A percentile compares a stretch with the other conserved stretches of the same genome.
Conservation (phyloP, 2,329 filamentous ascomycete genomes). For the Ophiostoma populinum region DNA sequence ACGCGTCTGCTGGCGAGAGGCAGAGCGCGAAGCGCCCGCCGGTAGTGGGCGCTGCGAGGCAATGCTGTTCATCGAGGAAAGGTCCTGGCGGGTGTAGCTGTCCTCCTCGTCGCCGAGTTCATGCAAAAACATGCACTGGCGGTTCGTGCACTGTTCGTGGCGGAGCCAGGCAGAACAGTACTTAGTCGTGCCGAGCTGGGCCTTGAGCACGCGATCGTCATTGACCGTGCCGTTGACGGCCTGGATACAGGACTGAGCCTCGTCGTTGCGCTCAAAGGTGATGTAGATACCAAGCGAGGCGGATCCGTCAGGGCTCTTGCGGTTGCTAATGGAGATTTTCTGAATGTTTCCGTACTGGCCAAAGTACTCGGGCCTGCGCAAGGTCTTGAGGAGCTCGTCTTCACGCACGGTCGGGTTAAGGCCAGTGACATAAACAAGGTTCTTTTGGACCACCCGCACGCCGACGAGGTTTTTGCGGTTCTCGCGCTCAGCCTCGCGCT, state of each 20-base stretch:
- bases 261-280: slow-evolving; percentile 85
- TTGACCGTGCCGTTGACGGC: slow-evolving; percentile 89
- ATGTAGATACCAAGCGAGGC: slow-evolving; percentile 94
- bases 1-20: slow-evolving; percentile 33
- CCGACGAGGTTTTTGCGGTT: slow-evolving; percentile 93
- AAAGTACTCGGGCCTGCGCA: slow-evolving; percentile 85
- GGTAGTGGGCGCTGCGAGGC: slow-evolving; percentile 56
- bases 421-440: slow-evolving; percentile 93
- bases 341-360: slow-evolving; percentile 97
- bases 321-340: slow-evolving; percentile 96
- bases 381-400: slow-evolving; percentile 76
- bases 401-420: slow-evolving; percentile 82
- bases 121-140: slow-evolving; percentile 95
- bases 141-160: slow-evolving; percentile 85
- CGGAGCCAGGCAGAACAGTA: slow-evolving; percentile 96
- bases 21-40: slow-evolving; percentile 32
- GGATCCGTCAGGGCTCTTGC: slow-evolving; percentile 59
- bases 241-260: slow-evolving; percentile 76
- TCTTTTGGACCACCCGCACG: slow-evolving; percentile 93
- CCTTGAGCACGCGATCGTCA: slow-evolving; percentile 69
- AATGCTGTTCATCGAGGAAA: slow-evolving; percentile 86
- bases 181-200: slow-evolving; percentile 76
- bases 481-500: slow-evolving; percentile 86
- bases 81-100: slow-evolving; percentile 83
- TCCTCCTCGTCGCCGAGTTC: slow-evolving; percentile 97